Conservation (phyloP, 306 rosid species). For the Dicorynia guianensis region DNA sequence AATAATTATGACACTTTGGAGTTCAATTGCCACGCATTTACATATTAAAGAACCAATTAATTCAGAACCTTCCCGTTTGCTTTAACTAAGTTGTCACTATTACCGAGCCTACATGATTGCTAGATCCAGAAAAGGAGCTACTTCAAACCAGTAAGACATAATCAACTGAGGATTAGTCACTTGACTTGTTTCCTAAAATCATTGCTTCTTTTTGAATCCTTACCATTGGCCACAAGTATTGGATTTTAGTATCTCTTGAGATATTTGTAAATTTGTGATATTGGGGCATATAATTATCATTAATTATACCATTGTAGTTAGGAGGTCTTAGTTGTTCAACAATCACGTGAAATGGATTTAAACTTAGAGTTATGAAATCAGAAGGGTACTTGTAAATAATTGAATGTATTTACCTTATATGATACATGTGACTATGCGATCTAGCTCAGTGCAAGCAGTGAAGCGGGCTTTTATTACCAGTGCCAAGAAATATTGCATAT, state of each 20-base stretch:
- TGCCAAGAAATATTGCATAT: neutral
- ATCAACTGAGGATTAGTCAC: neutral
- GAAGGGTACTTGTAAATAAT: neutral
- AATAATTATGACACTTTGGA: neutral
- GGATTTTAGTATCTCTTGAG: neutral
- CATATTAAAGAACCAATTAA: too few relatives aligned
- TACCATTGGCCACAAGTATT: neutral
- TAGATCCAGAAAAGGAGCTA: constrained; percentile 8
- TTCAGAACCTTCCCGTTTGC: neutral
- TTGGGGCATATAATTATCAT: neutral
- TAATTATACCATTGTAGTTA: neutral
- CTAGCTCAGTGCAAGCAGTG: neutral
- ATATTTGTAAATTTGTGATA: neutral
- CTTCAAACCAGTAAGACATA: neutral
- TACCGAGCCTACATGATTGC: neutral
- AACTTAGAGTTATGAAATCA: neutral
- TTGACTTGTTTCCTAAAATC: too few relatives aligned
- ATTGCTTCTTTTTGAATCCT: constrained; percentile 16
- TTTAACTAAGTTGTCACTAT: neutral
- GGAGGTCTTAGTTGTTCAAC: neutral
- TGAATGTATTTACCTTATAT: constrained; percentile 1
- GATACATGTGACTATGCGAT: neutral
- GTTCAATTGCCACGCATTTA: too few relatives aligned
- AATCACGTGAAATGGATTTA: too few relatives aligned
- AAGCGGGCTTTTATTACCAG: neutral